phyloP scores from a whole-genome alignment of 768 basidiomycete species.

The Daedaleopsis sinensis region DNA sequence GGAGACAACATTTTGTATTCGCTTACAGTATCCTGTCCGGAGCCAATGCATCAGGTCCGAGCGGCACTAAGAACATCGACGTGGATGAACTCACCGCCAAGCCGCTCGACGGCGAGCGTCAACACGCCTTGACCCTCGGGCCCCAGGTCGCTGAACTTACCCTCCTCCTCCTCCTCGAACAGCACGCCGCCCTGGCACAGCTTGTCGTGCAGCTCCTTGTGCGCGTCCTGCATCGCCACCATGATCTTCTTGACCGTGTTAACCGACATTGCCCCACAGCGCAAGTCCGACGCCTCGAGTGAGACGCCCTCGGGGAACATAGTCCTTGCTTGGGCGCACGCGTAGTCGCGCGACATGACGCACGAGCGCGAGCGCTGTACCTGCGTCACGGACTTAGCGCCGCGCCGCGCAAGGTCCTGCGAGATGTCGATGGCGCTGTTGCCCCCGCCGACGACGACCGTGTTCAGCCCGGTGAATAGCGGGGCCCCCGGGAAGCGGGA shows the following conservation, averaged over 20 bases:
- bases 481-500: conserved; percentile 31
- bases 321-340: neutral
- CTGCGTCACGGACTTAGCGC: conserved; percentile 42
- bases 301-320: conserved; percentile 21
- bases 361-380: conserved; percentile 45
- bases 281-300: conserved; percentile 29
- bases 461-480: conserved; percentile 36
- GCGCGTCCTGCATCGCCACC: conserved; percentile 22
- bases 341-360: conserved; percentile 27
- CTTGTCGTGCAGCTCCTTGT: conserved; percentile 39
- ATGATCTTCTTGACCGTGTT: conserved; percentile 26
- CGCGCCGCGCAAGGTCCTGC: conserved; percentile 38
- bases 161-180: too few relatives aligned
- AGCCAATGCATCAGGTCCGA: too few relatives aligned
- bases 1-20: too few relatives aligned
- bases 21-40: too few relatives aligned
- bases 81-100: conserved; percentile 34
- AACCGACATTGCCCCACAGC: conserved; percentile 25
- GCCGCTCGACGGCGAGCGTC: conserved; percentile 32
- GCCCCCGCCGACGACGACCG: conserved; percentile 46
- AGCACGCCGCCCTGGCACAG: conserved; percentile 40
- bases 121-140: conserved; percentile 35
- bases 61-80: neutral
- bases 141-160: too few relatives aligned
- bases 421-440: conserved; percentile 44